A percentile compares a stretch with the other conserved stretches of the same genome.
These are phyloP conservation scores for Blumeriella jaapii DNA, from an alignment of 2,329 filamentous ascomycete species.

Conservation along the genomic window DNA sequence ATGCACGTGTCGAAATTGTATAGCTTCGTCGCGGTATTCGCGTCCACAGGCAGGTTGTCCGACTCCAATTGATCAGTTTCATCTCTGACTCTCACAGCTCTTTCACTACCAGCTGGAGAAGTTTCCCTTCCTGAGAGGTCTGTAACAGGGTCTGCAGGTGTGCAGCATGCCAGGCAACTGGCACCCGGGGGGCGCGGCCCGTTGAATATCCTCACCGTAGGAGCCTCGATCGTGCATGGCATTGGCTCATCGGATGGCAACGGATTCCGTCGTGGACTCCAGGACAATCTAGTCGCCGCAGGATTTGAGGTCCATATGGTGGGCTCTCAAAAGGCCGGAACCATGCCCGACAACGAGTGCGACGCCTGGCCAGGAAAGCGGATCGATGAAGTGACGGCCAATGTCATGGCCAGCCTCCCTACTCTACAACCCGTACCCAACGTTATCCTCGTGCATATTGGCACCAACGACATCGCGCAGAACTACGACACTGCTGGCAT, in stretches of 20 bases:
- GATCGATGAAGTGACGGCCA: slow-evolving; percentile 1
- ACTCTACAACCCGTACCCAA: slow-evolving; percentile 1
- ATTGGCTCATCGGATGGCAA: slow-evolving; percentile 2
- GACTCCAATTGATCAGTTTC: too few relatives aligned
- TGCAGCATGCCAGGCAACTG: too few relatives aligned
- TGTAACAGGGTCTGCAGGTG: too few relatives aligned
- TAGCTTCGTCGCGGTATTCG: too few relatives aligned
- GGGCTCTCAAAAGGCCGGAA: background rate
- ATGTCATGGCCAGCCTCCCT: background rate
- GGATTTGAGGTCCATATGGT: slow-evolving; percentile 1
- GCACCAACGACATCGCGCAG: background rate
- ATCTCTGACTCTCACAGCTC: too few relatives aligned
- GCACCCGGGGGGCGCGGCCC: too few relatives aligned
- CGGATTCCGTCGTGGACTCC: slow-evolving; percentile 2
- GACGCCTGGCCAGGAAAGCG: background rate
- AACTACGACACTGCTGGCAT: background rate
- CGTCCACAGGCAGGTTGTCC: too few relatives aligned
- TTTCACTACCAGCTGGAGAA: too few relatives aligned
- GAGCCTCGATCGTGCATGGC: slow-evolving; percentile 2
- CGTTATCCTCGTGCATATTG: slow-evolving; percentile 2
- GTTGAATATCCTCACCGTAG: background rate
- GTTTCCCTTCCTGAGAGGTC: too few relatives aligned
- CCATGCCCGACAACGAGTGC: background rate
- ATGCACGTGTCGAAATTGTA: too few relatives aligned
- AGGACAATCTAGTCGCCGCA: background rate